Evolutionary conservation across 768 basidiomycete species (phyloP), one percentile per base, ranked within the genome.

Genomic region (Candolleomyces aberdarensis): DNA sequence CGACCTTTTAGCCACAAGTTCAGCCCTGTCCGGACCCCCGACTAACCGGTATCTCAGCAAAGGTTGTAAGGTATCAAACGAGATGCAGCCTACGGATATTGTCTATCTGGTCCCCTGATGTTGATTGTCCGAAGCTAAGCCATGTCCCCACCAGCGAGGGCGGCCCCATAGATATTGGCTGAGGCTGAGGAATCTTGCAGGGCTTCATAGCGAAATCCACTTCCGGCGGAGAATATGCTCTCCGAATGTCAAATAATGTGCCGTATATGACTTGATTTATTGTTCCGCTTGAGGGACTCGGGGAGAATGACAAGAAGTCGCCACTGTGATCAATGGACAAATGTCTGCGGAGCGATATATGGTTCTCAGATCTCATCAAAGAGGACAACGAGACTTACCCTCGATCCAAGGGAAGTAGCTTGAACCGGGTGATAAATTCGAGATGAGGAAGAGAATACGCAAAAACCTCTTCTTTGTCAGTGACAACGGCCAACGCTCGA

Each of bases 361-460:
- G 6, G 29, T 43, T 22, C 19, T 15, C 32, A 3, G 26, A 26
- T 2, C 26, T 26, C 51, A 29, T 49, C 20, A 46, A 48, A 31
- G 13, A 56, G 17, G 40, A 58, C 7, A 29, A 11, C 31, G 36
- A 29, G 13, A 66, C 76, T 65, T 62, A 81, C 82, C 72, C 62
- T 66, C 15, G 72, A 67, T 19, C 70, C 59, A 19, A 10, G 9
- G 56, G 69, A 63, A 26, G 77, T 75, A 29, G 79, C 70, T 55
- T 74, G 70, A 46, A 81, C 57, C 1, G 80, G 83, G 62, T 84
- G 78, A 89, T 64, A 48, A 76, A 72, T 67, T 89, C 85, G 41
- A 91, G 76, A 65, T 78, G 74, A 29, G 89, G 89, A 31, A 91
- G 73, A 3, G 89, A 85, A 72, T 88, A 89, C 5, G 84, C 75